Evolutionary conservation across 106 monocot genomes (phyloP), one percentile per base, ranked within the genome.

Genomic region (Alisma plantagoaquatica): DNA sequence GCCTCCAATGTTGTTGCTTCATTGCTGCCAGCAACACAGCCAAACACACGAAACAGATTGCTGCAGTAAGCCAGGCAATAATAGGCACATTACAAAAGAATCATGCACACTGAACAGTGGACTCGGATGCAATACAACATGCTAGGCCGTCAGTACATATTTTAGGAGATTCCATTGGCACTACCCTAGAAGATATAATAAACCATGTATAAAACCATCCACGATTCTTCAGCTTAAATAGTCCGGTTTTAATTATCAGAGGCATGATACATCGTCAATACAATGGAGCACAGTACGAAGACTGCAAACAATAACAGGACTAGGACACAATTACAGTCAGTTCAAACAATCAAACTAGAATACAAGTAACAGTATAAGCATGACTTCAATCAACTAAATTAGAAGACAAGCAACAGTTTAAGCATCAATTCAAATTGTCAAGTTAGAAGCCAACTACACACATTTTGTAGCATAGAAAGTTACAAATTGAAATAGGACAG

Each of bases 31-130:
- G 84, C 23, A 57, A 58, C 70, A 77, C 74, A 84, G 60, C 82
- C 86, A 77, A 92, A 92, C 43, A 92, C 82, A 11, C 92, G 92
- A 23, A 92, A 92, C 58, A 79, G 76, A 68, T 92, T 92, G 79
- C 92, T 92, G n/a, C n/a, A n/a, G n/a, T n/a, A n/a, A n/a, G n/a
- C n/a, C n/a, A n/a, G n/a, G n/a, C n/a, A n/a, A n/a, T n/a, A n/a
- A n/a, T n/a, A n/a, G n/a, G n/a, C n/a, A n/a, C n/a, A n/a, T n/a
- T n/a, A n/a, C n/a, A n/a, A n/a, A n/a, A n/a, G n/a, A n/a, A n/a
- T n/a, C n/a, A n/a, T n/a, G n/a, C n/a, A n/a, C n/a, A n/a, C n/a
- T n/a, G n/a, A n/a, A n/a, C n/a, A n/a, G n/a, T n/a, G n/a, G n/a
- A n/a, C n/a, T n/a, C n/a, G n/a, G n/a, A n/a, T n/a, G n/a, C n/a